Base-by-base conservation (phyloP, 2,329 filamentous ascomycete species). In the Diaporthe ilicicola region DNA sequence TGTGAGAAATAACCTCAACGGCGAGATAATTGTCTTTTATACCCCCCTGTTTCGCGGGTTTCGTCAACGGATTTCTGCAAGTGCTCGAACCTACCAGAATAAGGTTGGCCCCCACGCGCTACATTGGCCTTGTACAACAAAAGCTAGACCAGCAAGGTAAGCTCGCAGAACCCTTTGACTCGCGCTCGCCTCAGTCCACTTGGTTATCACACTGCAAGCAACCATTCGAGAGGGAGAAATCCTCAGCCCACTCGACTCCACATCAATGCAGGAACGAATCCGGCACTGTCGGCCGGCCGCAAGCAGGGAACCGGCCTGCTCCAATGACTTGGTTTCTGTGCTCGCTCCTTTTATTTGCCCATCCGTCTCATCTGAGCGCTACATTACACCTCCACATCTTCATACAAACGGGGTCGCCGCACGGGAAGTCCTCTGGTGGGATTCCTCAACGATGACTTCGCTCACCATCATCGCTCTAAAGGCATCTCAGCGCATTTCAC, bases 81-180 rank as follows among this genome's bases (percentile, higher is more conserved):
- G 13, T 24, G 34, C 22, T 48, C 13, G n/a, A 37, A 27, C 59
- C 10, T 29, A 13, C 19, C 29, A 19, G 10, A 50, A 64, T 64
- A 64, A 64, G 59, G 59, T 64, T 64, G 6, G 6, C 29, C 59
- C 59, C 59, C 59, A 64, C 59, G 59, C n/a, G 12, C 44, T 48
- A 50, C 44, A 6, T 50, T 64, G 59, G 59, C 34, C 44, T 37
- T 19, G 32, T 32, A 50, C 13, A 7, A 8, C n/a, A 64, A 64
- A 64, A 64, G 42, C 59, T 50, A 50, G 44, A 37, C 10, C 29
- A 8, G 19, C 19, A 7, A 4, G 13, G 34, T 10, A 64, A 37
- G 59, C 59, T 64, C 32, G 44, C 29, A 48, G 42, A 64, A n/a
- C 42, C 13, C 29, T 64, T 64, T 64, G 59, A 64, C 59, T 64